Percentiles rank a stretch among this genome's conserved stretches.
Conservation (phyloP, 176 grass and related monocot genomes). For the Rhipidocladum racemiflorum region DNA sequence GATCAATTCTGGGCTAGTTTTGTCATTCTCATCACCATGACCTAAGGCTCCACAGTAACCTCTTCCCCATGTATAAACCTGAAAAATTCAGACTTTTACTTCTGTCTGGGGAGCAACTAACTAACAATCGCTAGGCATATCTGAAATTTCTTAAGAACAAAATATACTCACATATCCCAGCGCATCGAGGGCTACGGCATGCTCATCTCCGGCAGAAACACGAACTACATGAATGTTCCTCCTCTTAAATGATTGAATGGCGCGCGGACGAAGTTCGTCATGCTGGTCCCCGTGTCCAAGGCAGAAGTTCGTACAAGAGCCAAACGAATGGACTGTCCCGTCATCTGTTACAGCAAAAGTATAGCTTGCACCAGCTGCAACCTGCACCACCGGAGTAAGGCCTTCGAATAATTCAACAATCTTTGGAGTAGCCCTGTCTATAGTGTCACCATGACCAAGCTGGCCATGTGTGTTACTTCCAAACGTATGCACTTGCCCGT, state of each 20-base stretch:
- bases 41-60: constrained; percentile 98
- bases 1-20: constrained; percentile 81
- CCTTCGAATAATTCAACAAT: constrained; percentile 59
- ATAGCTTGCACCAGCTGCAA: constrained; percentile 90
- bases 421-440: constrained; percentile 68
- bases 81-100: constrained; percentile 34
- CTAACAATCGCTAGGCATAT: constrained; percentile 5
- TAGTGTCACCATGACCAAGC: constrained; percentile 91
- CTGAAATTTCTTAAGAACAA: neutral
- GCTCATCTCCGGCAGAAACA: constrained; percentile 97
- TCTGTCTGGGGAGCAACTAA: neutral
- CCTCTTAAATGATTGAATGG: constrained; percentile 73
- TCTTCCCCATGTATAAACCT: constrained; percentile 99
- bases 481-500: constrained; percentile 75
- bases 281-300: constrained; percentile 94
- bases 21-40: constrained; percentile 98
- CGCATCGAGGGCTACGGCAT: constrained; percentile 94
- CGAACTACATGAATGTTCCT: constrained; percentile 88
- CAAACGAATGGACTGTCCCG: constrained; percentile 84
- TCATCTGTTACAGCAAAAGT: constrained; percentile 91
- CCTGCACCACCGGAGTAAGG: constrained; percentile 61
- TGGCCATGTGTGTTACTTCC: constrained; percentile 97
- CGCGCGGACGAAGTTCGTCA: constrained; percentile 80
- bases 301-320: constrained; percentile 91
- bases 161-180: constrained; percentile 66